A percentile compares a stretch with the other conserved stretches of the same genome.
Conservation (phyloP, 768 basidiomycete species). For the Boletus coccyginus region DNA sequence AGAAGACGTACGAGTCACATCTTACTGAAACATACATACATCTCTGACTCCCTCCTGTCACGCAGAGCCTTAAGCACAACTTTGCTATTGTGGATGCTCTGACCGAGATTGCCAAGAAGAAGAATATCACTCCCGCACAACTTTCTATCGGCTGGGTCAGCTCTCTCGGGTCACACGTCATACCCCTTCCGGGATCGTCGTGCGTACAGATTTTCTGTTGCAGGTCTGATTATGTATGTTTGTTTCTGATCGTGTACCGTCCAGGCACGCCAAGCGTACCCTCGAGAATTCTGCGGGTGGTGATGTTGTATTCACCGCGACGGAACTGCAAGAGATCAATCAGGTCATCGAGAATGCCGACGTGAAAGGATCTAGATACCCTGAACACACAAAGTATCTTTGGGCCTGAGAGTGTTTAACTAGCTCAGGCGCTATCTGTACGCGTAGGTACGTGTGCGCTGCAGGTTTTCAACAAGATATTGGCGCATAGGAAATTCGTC, state of each 20-base stretch:
- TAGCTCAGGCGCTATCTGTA: too few species aligned
- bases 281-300: conserved; percentile 45
- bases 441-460: too few species aligned
- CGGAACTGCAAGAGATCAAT: conserved; percentile 41
- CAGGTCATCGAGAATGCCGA: conserved; percentile 33
- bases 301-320: conserved; percentile 38
- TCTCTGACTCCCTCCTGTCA: not conserved
- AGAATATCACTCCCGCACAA: conserved; percentile 40
- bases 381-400: conserved; percentile 18
- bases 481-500: too few species aligned
- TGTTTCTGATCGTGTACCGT: not conserved
- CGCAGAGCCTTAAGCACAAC: conserved; percentile 41
- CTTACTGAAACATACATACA: not conserved
- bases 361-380: conserved; percentile 43
- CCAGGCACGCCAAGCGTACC: conserved; percentile 38
- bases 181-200: conserved; percentile 53
- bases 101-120: conserved; percentile 39
- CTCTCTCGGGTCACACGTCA: conserved; percentile 39
- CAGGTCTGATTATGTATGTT: not conserved
- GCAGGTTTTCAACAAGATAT: too few species aligned
- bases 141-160: conserved; percentile 45
- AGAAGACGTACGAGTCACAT: conserved; percentile 28
- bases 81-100: conserved; percentile 43
- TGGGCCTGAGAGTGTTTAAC: conserved; percentile 29
- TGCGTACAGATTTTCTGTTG: conserved; percentile 13